These are phyloP conservation scores for Euclidium syriacum DNA, from an alignment of 345 rosid species.

Conservation along the genomic window DNA sequence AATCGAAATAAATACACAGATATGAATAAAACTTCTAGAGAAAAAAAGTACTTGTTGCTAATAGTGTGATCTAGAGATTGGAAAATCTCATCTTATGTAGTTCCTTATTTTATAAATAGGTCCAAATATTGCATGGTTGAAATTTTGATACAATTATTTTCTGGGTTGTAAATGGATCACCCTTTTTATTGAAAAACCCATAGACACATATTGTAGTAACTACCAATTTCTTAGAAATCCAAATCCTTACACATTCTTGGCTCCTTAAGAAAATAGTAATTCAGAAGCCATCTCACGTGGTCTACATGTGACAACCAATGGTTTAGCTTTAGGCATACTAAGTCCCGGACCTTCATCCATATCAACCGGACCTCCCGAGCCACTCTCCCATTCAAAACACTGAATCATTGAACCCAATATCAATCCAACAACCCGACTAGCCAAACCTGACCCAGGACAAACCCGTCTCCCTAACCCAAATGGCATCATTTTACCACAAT, in stretches of 20 bases:
- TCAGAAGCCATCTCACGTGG: conserved; percentile 31
- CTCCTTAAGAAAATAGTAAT: neutral
- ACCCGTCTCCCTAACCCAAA: conserved; percentile 47
- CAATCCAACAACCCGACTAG: conserved; percentile 32
- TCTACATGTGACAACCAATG: conserved; percentile 34
- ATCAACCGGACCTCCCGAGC: conserved; percentile 34
- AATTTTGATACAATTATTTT: no score
- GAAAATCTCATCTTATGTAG: no score
- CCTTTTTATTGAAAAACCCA: no score
- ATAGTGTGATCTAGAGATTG: no score
- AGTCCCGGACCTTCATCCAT: conserved; percentile 38
- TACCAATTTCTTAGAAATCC: no score
- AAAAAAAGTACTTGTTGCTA: no score
- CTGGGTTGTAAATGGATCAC: no score
- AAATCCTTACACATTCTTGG: neutral
- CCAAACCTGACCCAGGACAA: conserved; percentile 44
- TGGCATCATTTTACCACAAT: conserved; percentile 30
- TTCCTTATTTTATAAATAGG: no score
- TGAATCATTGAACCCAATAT: conserved; percentile 41
- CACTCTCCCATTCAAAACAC: conserved; percentile 44
- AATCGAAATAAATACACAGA: no score
- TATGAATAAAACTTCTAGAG: no score
- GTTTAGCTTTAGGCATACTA: conserved; percentile 37
- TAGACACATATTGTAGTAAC: no score
- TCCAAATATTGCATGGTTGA: no score